A percentile compares a stretch with the other conserved stretches of the same genome.
Evolutionary conservation across 2,329 filamentous ascomycete genomes (phyloP).

Genomic region (Microdochium nivale): DNA sequence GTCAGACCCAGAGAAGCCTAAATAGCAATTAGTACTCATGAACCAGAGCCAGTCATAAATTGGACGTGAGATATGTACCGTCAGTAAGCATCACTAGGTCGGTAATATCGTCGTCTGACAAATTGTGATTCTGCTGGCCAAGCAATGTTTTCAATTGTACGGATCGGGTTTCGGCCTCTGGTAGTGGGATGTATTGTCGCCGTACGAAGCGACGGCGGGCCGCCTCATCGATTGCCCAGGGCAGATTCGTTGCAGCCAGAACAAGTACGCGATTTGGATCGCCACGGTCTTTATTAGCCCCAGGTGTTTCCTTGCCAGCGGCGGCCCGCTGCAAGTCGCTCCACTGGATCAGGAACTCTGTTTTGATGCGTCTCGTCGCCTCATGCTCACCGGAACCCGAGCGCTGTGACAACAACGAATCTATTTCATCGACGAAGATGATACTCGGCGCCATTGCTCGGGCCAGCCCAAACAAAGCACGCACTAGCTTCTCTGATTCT

Average conservation of each 20-base stretch:
- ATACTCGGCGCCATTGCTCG: conserved; percentile 87
- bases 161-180: conserved; percentile 73
- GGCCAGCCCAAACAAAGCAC: conserved; percentile 83
- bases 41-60: conserved; percentile 4
- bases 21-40: neutral
- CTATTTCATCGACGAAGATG: conserved; percentile 98
- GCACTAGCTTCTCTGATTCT: conserved; percentile 92
- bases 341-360: conserved; percentile 97
- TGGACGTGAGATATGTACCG: conserved; percentile 43
- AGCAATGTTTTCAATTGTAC: conserved; percentile 72
- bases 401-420: conserved; percentile 79
- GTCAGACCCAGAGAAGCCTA: conserved; percentile 95
- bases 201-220: conserved; percentile 84
- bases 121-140: conserved; percentile 76
- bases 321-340: conserved; percentile 87
- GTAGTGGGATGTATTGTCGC: conserved; percentile 90
- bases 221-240: conserved; percentile 97
- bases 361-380: conserved; percentile 89
- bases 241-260: conserved; percentile 88
- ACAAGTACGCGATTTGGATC: conserved; percentile 87
- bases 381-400: conserved; percentile 84
- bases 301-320: conserved; percentile 66
- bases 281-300: conserved; percentile 60
- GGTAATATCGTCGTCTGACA: conserved; percentile 64
- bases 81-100: conserved; percentile 73